Base-by-base conservation (phyloP, 208 protist genomes). In the Trypanosoma cruzi region DNA sequence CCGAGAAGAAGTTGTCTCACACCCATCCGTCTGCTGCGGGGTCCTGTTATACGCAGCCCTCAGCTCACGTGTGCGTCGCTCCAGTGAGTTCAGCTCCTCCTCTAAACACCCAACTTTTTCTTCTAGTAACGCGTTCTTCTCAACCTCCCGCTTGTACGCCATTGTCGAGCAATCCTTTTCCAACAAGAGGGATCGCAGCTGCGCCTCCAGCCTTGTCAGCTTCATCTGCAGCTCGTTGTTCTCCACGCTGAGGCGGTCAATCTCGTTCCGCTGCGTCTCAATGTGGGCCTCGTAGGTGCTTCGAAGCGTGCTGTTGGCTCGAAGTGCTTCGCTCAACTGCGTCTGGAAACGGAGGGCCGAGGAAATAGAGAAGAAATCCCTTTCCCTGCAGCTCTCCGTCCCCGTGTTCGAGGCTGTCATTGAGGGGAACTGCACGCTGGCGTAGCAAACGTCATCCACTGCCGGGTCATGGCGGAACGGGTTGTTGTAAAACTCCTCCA, bases 81-180 rank as follows among this genome's bases (percentile, higher is more conserved):
- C 63, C 24, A 75, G 28, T 36, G 62, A 69, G 32, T 59, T 57
- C 6, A 75, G 73, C 44, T 90, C 82, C 14, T 52, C 70, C 68
- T 90, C 77, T 22, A 94, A 73, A 13, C 52, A 50, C 4, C 34
- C 26, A 11, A 94, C 76, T 52, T 74, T 72, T 13, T 80, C 68
- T 37, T 84, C 70, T 26, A 94, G 64, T 42, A 73, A 32, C 7
- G 59, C 62, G 54, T 68, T 88, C 53, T 79, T 81, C 53, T 89
- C 80, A 37, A 84, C 73, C 44, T 86, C 82, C 57, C 85, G 78
- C n/a, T 82, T 75, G 60, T 84, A 63, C 22, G 75, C 68, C 67
- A 76, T 84, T 68, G 82, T 80, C 5, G 68, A 67, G 48, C 86
- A 82, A 14, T 94, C 88, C 56, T 90, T 90, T 20, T 87, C 89